Conservation (phyloP, 192 early-diverging fungal species). For the Irineochytrium annulatum region DNA sequence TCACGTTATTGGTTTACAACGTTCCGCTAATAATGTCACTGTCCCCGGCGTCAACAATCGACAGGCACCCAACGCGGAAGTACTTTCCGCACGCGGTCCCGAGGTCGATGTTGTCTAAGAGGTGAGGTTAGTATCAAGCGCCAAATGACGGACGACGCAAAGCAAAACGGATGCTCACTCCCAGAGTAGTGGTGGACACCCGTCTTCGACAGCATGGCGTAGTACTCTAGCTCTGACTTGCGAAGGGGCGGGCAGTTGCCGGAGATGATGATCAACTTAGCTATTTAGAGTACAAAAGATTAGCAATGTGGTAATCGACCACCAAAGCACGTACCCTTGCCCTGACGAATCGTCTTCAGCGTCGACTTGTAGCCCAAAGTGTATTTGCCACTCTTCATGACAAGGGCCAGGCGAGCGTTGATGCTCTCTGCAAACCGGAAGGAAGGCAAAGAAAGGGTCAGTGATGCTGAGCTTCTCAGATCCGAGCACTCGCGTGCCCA, state of each 20-base stretch:
- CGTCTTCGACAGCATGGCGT: constrained; percentile 99
- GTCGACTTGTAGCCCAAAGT: constrained; percentile 98
- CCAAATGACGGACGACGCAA: too few species aligned
- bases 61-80: constrained; percentile 93
- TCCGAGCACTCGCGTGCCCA: too few species aligned
- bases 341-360: constrained; percentile 93
- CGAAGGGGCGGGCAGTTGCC: constrained; percentile 99
- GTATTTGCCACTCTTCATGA: constrained; percentile 99
- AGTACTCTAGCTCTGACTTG: constrained; percentile 99
- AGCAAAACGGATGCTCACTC: constrained; percentile 64
- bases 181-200: constrained; percentile 99
- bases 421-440: constrained; percentile 72
- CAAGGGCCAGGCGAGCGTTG: constrained; percentile 96
- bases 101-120: constrained; percentile 98
- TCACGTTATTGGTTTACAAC: too few species aligned
- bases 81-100: constrained; percentile 99
- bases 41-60: constrained; percentile 98
- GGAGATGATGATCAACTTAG: constrained; percentile 98
- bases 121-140: too few species aligned
- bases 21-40: constrained; percentile 88
- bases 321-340: constrained; percentile 70
- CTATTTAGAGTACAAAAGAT: constrained; percentile 32
- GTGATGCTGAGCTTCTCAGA: too few species aligned
- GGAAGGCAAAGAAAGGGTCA: neutral
- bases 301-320: constrained; percentile 1